These are phyloP conservation scores for Debaryomyces robertsiae DNA, from an alignment of 1,139 yeast species.

Conservation along the genomic window DNA sequence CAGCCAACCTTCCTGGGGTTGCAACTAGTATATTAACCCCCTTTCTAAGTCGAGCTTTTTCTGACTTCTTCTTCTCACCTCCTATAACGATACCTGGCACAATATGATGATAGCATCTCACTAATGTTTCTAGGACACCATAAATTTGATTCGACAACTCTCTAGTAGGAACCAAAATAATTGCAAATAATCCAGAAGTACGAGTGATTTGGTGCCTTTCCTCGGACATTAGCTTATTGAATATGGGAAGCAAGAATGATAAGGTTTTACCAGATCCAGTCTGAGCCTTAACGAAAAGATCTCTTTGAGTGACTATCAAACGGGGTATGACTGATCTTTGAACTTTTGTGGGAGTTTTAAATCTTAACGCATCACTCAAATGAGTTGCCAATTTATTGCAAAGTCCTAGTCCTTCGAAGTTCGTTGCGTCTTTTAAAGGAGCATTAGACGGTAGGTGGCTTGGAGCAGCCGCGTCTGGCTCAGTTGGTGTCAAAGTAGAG, in stretches of 20 bases:
- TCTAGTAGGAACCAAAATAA: constrained; percentile 88
- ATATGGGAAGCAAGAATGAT: constrained; percentile 82
- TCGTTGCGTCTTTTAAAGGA: constrained; percentile 67
- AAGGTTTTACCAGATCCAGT: constrained; percentile 96
- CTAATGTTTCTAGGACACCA: constrained; percentile 70
- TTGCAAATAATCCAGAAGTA: constrained; percentile 83
- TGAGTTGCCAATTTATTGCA: constrained; percentile 55
- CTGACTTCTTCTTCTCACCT: constrained; percentile 91
- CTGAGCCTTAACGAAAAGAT: constrained; percentile 87
- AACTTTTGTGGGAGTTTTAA: constrained; percentile 78
- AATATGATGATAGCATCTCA: constrained; percentile 74
- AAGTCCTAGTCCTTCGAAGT: constrained; percentile 74
- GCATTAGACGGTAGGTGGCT: constrained; percentile 75
- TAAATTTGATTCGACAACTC: constrained; percentile 94
- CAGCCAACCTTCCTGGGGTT: constrained; percentile 90
- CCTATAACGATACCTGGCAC: constrained; percentile 95
- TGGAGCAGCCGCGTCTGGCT: constrained; percentile 17
- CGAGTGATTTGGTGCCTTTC: constrained; percentile 55
- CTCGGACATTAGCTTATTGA: constrained; percentile 63
- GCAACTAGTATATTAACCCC: constrained; percentile 89
- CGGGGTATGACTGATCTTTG: constrained; percentile 84
- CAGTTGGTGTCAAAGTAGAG: constrained; percentile 28
- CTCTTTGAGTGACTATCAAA: constrained; percentile 55
- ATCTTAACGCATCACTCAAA: constrained; percentile 58
- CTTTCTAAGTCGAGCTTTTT: constrained; percentile 85